Conservation (phyloP, 495 filamentous ascomycete species). For the Immersiella caudata region DNA sequence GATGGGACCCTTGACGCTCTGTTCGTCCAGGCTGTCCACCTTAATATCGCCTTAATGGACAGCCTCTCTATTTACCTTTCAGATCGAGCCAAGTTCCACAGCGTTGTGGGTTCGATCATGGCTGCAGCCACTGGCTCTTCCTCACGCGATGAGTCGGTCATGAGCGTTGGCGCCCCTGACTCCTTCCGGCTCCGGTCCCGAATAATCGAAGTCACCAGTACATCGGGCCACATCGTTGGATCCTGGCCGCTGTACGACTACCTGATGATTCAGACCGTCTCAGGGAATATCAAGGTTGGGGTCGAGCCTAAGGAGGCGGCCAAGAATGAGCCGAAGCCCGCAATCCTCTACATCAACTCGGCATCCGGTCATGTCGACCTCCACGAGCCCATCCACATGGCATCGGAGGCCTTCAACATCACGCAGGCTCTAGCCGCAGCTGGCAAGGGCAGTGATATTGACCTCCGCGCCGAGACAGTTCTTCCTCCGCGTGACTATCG, state of each 20-base stretch:
- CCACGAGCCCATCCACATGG: conserved; percentile 38
- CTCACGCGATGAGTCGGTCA: conserved; percentile 24
- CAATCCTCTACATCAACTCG: conserved; percentile 39
- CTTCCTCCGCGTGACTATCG: conserved; percentile 49
- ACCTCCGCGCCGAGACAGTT: not conserved
- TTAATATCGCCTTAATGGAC: conserved; percentile 45
- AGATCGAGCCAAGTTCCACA: conserved; percentile 27
- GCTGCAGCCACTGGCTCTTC: conserved; percentile 21
- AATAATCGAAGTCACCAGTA: conserved; percentile 39
- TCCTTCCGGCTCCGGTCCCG: conserved; percentile 40
- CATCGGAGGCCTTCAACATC: conserved; percentile 16
- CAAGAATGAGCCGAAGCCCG: conserved; percentile 32
- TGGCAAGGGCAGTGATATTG: not conserved
- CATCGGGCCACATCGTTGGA: conserved; percentile 42
- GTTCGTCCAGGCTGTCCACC: conserved; percentile 35
- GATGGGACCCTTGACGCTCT: conserved; percentile 34
- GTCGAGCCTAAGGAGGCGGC: conserved; percentile 41
- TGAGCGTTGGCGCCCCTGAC: conserved; percentile 28
- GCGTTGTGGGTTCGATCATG: conserved; percentile 36
- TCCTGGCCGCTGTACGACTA: conserved; percentile 49
- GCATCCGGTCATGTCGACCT: conserved; percentile 42
- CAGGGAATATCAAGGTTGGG: conserved; percentile 41
- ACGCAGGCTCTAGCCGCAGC: not conserved
- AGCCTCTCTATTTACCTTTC: conserved; percentile 41
- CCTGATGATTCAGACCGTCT: conserved; percentile 40